Percentiles rank a stretch among this genome's conserved stretches.
phyloP scores from a whole-genome alignment of 1,139 yeast species.

The Suhomyces wounanorum region DNA sequence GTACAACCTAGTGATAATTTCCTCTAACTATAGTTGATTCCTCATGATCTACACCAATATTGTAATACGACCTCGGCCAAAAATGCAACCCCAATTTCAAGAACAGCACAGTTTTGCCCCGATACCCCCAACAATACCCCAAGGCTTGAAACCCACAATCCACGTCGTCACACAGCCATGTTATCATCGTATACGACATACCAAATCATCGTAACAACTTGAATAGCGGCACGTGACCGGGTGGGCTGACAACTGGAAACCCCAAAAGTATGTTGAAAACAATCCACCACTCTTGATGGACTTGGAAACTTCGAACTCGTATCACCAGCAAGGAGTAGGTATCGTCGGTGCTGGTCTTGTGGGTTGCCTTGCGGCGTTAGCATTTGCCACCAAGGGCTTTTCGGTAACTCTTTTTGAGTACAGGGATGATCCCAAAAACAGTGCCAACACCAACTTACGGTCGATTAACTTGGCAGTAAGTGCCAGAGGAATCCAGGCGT shows the following conservation, averaged over 20 bases:
- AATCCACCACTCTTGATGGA: conserved; percentile 1
- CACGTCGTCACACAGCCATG: no score
- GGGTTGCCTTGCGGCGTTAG: conserved; percentile 84
- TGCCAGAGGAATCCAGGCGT: conserved; percentile 74
- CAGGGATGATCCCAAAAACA: conserved; percentile 41
- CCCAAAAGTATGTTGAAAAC: not conserved
- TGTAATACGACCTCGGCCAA: no score
- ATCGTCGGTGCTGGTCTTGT: conserved; percentile 87
- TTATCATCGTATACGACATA: not conserved
- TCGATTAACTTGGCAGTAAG: conserved; percentile 89
- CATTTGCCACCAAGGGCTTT: conserved; percentile 73
- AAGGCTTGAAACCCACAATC: not conserved
- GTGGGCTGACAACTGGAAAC: not conserved
- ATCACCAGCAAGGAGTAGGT: conserved; percentile 37
- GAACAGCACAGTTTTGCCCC: no score
- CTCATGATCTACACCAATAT: no score
- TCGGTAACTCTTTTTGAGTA: conserved; percentile 71
- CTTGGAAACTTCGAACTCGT: conserved; percentile 9
- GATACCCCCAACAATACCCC: not conserved
- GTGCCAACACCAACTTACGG: conserved; percentile 42
- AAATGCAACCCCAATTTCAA: no score
- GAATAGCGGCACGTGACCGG: not conserved
- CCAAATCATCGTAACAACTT: not conserved
- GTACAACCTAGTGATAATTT: no score
- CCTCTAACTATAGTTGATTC: no score